phyloP scores from a whole-genome alignment of 129 eudicot genomes.

The Lactuca saligna region DNA sequence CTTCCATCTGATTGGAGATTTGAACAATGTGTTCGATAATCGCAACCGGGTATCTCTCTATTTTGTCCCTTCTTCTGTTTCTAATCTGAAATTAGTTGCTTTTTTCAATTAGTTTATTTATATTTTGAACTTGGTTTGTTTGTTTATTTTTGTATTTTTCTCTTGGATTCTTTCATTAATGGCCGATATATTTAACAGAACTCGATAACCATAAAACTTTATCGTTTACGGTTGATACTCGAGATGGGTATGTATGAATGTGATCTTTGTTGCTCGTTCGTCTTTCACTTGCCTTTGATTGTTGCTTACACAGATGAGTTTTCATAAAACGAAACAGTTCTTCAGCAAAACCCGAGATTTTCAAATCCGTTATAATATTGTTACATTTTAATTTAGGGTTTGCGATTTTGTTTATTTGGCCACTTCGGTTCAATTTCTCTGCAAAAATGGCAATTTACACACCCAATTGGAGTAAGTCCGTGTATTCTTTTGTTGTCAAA shows the following conservation, averaged over 20 bases:
- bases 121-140: slow-evolving; percentile 33
- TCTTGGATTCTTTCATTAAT: slow-evolving; percentile 22
- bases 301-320: slow-evolving; percentile 2
- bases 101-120: slow-evolving; percentile 23
- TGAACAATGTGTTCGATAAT: slow-evolving; percentile 40
- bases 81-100: slow-evolving; percentile 3
- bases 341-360: slow-evolving; percentile 6
- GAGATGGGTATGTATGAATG: not conserved
- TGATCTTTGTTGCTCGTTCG: not conserved
- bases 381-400: slow-evolving; percentile 12
- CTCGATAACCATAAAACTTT: slow-evolving; percentile 17
- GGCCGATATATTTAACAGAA: slow-evolving; percentile 7
- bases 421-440: slow-evolving; percentile 2
- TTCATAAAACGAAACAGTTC: slow-evolving; percentile 15
- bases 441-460: slow-evolving; percentile 3
- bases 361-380: slow-evolving; percentile 6
- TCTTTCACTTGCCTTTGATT: slow-evolving; percentile 7
- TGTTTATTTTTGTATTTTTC: slow-evolving; percentile 12
- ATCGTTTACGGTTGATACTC: not conserved
- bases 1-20: slow-evolving; percentile 28
- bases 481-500: slow-evolving; percentile 6
- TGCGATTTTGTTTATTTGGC: slow-evolving; percentile 25
- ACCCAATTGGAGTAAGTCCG: slow-evolving; percentile 18
- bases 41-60: slow-evolving; percentile 43
- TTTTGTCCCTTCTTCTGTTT: slow-evolving; percentile 17